phyloP scores from a whole-genome alignment of 2,329 filamentous ascomycete genomes.

The Aspergillus texensis region DNA sequence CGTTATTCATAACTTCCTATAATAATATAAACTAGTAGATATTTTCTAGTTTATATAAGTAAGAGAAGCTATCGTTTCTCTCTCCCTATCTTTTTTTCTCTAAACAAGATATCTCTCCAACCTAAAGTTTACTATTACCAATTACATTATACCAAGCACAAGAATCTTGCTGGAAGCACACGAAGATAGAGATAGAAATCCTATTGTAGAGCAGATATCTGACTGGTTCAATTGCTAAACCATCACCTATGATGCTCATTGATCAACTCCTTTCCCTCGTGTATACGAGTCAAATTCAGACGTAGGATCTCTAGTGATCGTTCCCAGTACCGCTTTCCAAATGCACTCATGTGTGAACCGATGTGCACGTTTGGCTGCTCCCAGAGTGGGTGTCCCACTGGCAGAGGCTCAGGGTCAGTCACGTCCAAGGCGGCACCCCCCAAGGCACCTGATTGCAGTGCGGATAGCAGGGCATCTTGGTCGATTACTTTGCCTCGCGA shows the following conservation, averaged over 20 bases:
- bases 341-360: not conserved
- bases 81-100: too few species aligned
- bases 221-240: too few species aligned
- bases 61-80: too few species aligned
- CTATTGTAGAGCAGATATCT: too few species aligned
- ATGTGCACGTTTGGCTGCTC: not conserved
- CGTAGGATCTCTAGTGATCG: not conserved
- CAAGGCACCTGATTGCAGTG: not conserved
- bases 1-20: too few species aligned
- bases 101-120: too few species aligned
- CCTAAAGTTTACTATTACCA: too few species aligned
- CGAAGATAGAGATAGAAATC: too few species aligned
- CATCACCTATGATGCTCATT: not conserved
- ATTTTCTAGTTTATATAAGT: too few species aligned
- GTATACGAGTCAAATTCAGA: not conserved
- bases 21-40: too few species aligned
- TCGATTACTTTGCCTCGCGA: not conserved
- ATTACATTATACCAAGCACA: too few species aligned
- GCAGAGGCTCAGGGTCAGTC: not conserved
- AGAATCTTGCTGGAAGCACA: too few species aligned
- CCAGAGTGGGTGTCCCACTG: not conserved
- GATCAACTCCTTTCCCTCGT: not conserved
- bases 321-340: not conserved
- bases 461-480: not conserved
- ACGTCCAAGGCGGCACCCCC: not conserved